Base-by-base conservation (phyloP, 345 rosid species). In the Microcos paniculata region DNA sequence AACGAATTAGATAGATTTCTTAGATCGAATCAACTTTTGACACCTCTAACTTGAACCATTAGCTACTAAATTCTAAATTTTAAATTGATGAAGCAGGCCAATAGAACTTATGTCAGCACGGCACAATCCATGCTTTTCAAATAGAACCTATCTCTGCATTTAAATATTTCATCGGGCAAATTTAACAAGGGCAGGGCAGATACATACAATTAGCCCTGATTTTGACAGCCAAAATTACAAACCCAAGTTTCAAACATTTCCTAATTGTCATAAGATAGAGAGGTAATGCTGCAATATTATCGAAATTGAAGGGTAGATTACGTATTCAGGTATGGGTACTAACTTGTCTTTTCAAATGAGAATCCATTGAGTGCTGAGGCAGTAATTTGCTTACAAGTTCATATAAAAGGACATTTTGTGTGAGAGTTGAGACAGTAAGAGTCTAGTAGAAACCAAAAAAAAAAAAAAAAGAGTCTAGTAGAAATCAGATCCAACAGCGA, bases 51-150 rank as follows among this genome's bases (percentile, higher is more conserved):
- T 7, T 35, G 6, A 35, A 35, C 40, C 40, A 35, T 35, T 35
- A 35, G 40, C 40, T 35, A 48, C 53, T 48, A 16, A 48, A 57
- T 57, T 57, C 30, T 4, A 57, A 26, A 57, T 21, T 57, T 24
- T 57, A 57, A 57, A 57, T 23, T 28, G 21, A 57, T 8, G 3
- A 21, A 24, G 26, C 4, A 21, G 19, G 52, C 58, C 56, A 56
- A 28, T 15, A 15, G 1, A 11, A 43, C 21, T 55, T 35, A 10
- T 23, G 74, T 26, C 70, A 69, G 69, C 67, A 30, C 4, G 52
- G 78, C 70, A 42, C 26, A 15, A 13, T 18, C 38, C 78, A 49
- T 38, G 78, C 56, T 63, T 71, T 56, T 30, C 51, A 62, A 73
- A 33, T 31, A n/a, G n/a, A n/a, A n/a, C n/a, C n/a, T n/a, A 33